Percentiles rank a stretch among this genome's conserved stretches.
Evolutionary conservation across 2,329 filamentous ascomycete genomes (phyloP).

Genomic region (Clarireedia paspali): DNA sequence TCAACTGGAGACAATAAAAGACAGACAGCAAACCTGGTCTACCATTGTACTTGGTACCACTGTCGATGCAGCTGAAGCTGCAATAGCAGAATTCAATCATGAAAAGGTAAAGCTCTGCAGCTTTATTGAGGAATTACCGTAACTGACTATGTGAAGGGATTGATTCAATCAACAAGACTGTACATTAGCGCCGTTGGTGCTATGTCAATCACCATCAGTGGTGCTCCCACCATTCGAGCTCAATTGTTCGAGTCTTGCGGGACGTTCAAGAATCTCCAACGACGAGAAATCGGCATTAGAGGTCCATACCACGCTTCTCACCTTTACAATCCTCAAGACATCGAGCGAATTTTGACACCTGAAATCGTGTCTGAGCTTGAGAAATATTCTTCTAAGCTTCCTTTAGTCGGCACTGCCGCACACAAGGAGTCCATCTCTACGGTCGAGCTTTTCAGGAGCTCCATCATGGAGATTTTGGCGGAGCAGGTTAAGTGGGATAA

Average conservation of each 20-base stretch:
- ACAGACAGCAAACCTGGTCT: slow-evolving; percentile 16
- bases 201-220: slow-evolving; percentile 18
- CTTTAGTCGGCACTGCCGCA: slow-evolving; percentile 8
- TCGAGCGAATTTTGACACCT: slow-evolving; percentile 16
- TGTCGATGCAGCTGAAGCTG: slow-evolving; percentile 11
- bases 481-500: slow-evolving; percentile 15
- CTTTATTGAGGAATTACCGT: neutral
- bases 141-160: slow-evolving; percentile 7
- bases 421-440: slow-evolving; percentile 5
- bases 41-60: slow-evolving; percentile 14
- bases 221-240: slow-evolving; percentile 13
- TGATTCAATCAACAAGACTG: slow-evolving; percentile 13
- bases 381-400: slow-evolving; percentile 10
- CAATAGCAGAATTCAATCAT: slow-evolving; percentile 15
- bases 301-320: slow-evolving; percentile 28
- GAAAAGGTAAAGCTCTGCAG: neutral
- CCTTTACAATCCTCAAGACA: slow-evolving; percentile 21
- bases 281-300: slow-evolving; percentile 16
- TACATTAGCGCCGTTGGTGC: slow-evolving; percentile 18
- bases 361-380: slow-evolving; percentile 9
- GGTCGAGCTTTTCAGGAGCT: slow-evolving; percentile 14
- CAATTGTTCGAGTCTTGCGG: slow-evolving; percentile 13
- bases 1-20: slow-evolving; percentile 12
- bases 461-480: slow-evolving; percentile 15
- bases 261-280: slow-evolving; percentile 11